Evolutionary conservation across 352 stramenopile species (phyloP), one percentile per base, ranked within the genome.

Genomic region (Phytopythium vexans): DNA sequence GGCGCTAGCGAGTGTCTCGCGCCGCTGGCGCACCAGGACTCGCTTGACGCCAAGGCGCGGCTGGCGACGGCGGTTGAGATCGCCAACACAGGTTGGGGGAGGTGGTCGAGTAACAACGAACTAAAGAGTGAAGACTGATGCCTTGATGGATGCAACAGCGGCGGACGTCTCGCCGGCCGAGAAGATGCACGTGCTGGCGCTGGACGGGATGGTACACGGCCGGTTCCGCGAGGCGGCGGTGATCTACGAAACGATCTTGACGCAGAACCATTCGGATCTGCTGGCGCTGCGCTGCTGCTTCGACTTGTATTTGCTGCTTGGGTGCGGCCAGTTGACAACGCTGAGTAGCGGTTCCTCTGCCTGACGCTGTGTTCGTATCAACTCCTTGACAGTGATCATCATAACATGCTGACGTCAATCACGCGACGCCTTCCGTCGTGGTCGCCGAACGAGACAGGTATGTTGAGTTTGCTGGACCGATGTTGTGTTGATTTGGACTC

Each of bases 181-280:
- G 58, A 89, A 86, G 41, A 68, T 91, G 59, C 85, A 95, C 36
- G 73, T 93, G 31, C 36, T 73, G 31, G 85, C 85, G 27, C 63
- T 95, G 31, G 77, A 91, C 38, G 77, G 71, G 21, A 70, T 89
- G 54, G 72, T 93, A 34, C 61, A 74, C 37, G 82, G 85, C n/a
- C 77, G 78, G 1, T 72, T 74, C 56, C 76, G 74, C 40, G 78
- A 92, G 46, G 85, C 85, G 9, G 69, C 82, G 27, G 67, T 70
- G 7, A 41, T 92, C 21, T 95, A 93, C 67, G 85, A 95, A 58
- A 88, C 79, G 12, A 89, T 95, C 33, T 62, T 95, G 50, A 49
- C 80, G 37, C 64, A 84, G 9, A 79, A 92, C 38, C 66, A 74
- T 36, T 72, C 53, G 4, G 85, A 95, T 43, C 54, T 95, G 38